Conservation (phyloP, 1,284 basidiomycete genomes). For the Rhodofomes roseus region DNA sequence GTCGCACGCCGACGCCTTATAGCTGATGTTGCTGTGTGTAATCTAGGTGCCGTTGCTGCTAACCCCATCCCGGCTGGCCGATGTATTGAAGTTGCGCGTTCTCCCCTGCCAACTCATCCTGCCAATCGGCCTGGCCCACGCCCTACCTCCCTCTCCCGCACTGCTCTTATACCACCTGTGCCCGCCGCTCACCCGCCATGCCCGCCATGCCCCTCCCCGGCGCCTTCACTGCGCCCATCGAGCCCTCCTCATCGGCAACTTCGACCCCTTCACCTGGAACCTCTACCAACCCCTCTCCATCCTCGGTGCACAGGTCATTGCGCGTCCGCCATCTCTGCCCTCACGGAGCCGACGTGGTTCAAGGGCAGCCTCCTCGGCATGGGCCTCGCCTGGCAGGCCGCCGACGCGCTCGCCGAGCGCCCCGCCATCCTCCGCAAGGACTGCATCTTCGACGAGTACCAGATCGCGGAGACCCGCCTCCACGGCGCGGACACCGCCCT, state of each 20-base stretch:
- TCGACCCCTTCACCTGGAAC: constrained; percentile 96
- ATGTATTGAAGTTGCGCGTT: no score
- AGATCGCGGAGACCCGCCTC: constrained; percentile 90
- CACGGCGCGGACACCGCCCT: constrained; percentile 94
- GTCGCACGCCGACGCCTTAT: no score
- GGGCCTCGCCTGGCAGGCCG: constrained; percentile 80
- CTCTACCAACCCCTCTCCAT: constrained; percentile 89
- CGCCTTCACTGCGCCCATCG: constrained; percentile 53
- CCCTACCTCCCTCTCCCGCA: no score
- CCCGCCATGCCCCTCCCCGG: constrained; percentile 39
- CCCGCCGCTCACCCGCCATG: background rate
- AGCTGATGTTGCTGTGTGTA: no score
- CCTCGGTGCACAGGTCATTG: constrained; percentile 83
- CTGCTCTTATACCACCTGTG: constrained; percentile 28
- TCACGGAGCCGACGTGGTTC: constrained; percentile 98
- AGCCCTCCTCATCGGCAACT: constrained; percentile 92
- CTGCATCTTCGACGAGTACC: constrained; percentile 93
- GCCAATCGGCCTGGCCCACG: no score
- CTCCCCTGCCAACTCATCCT: no score
- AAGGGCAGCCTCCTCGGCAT: constrained; percentile 92
- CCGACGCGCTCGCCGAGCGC: constrained; percentile 83
- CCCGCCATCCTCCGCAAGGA: constrained; percentile 98
- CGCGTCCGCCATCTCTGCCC: constrained; percentile 89
- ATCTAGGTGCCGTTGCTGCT: no score
- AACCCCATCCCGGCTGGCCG: no score